These are phyloP conservation scores for Wickerhamomyces sp. DNA, from an alignment of 1,139 yeast genomes.

Conservation along the genomic window DNA sequence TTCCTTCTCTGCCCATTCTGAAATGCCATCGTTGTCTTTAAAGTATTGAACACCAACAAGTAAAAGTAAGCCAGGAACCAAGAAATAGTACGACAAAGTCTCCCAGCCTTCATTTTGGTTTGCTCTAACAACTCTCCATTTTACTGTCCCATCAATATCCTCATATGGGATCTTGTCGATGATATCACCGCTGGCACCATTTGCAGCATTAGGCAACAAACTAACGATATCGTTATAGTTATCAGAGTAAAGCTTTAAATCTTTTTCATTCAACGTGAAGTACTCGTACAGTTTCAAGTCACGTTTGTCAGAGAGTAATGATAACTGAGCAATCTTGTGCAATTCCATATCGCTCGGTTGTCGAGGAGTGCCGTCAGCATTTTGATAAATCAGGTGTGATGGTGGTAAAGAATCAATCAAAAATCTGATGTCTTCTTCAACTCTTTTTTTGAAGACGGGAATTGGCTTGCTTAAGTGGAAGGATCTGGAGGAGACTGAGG, in stretches of 20 bases:
- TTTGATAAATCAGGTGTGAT: slow-evolving; percentile 58
- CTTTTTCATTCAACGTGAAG: slow-evolving; percentile 52
- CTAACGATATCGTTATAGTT: slow-evolving; percentile 60
- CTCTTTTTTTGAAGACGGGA: slow-evolving; percentile 18
- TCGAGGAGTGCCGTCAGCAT: slow-evolving; percentile 74
- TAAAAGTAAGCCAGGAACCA: slow-evolving; percentile 58
- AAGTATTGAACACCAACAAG: slow-evolving; percentile 39
- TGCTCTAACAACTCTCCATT: slow-evolving; percentile 76
- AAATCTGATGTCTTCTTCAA: slow-evolving; percentile 24
- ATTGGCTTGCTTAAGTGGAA: slow-evolving; percentile 12
- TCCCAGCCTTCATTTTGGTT: slow-evolving; percentile 88
- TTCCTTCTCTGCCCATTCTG: slow-evolving; percentile 84
- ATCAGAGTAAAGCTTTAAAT: slow-evolving; percentile 53
- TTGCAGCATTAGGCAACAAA: slow-evolving; percentile 51
- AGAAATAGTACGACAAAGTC: slow-evolving; percentile 58
- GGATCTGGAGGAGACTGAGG: slow-evolving; percentile 4
- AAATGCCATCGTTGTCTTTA: slow-evolving; percentile 39
- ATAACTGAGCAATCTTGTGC: slow-evolving; percentile 69
- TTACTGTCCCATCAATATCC: slow-evolving; percentile 75
- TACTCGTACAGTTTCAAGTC: slow-evolving; percentile 57
- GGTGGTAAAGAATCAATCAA: slow-evolving; percentile 40
- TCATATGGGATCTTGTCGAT: slow-evolving; percentile 82
- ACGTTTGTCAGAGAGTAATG: slow-evolving; percentile 54
- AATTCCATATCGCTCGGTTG: slow-evolving; percentile 69
- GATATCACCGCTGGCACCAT: slow-evolving; percentile 57